Conservation (phyloP, 169 alveolate genomes). For the Cyclospora cayetanensis region DNA sequence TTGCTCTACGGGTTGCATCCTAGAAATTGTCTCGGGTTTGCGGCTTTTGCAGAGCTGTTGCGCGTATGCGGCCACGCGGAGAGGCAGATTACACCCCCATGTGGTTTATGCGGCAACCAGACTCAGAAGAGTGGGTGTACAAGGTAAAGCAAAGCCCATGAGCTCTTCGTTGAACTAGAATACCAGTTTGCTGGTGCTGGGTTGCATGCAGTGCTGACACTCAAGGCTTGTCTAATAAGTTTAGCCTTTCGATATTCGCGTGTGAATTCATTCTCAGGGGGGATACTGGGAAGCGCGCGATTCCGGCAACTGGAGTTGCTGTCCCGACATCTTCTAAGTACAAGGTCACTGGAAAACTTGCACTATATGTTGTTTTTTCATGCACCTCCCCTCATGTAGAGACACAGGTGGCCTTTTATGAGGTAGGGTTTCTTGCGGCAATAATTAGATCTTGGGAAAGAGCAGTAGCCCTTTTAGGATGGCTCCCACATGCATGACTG, state of each 20-base stretch:
- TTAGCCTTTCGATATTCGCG: background rate
- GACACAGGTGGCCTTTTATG: too few relatives aligned
- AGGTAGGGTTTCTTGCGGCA: too few relatives aligned
- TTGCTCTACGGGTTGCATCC: background rate
- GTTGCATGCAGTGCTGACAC: background rate
- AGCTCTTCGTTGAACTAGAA: background rate
- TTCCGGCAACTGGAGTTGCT: conserved; percentile 2
- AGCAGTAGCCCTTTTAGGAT: too few relatives aligned
- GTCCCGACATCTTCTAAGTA: conserved; percentile 66
- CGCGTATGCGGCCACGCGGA: conserved; percentile 64
- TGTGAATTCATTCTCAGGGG: conserved; percentile 19
- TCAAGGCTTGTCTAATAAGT: background rate
- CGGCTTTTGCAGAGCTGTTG: conserved; percentile 53
- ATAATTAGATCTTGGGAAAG: too few relatives aligned
- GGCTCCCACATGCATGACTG: too few relatives aligned
- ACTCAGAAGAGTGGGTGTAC: conserved; percentile 59
- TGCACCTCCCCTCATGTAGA: too few relatives aligned
- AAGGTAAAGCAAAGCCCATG: conserved; percentile 18
- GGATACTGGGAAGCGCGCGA: conserved; percentile 69
- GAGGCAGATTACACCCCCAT: conserved; percentile 47
- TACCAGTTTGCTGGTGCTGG: background rate
- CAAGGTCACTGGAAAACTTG: too few relatives aligned
- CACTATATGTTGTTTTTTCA: too few relatives aligned
- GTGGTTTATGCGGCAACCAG: conserved; percentile 48
- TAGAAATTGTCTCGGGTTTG: background rate